These are phyloP conservation scores for Cordyceps fumosorosea DNA, from an alignment of 2,329 filamentous ascomycete genomes.

Conservation along the genomic window DNA sequence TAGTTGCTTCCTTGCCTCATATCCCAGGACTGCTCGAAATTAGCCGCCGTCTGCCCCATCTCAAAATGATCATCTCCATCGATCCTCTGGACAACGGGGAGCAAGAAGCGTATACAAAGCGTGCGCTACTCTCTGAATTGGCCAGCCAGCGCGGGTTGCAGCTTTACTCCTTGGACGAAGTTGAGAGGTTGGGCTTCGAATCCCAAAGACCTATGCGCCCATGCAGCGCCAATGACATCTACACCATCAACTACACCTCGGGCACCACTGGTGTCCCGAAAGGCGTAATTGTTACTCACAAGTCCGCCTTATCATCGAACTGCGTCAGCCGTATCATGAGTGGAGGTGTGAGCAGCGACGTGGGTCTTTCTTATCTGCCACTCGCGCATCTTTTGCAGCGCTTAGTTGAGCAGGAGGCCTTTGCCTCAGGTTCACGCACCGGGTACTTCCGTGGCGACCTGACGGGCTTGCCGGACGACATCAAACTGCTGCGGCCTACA, in stretches of 20 bases:
- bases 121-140: conserved; percentile 66
- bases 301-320: conserved; percentile 69
- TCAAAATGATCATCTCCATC: conserved; percentile 84
- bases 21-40: conserved; percentile 77
- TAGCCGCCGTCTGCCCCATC: conserved; percentile 62
- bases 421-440: conserved; percentile 66
- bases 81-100: conserved; percentile 80
- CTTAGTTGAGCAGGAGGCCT: conserved; percentile 67
- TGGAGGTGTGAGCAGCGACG: conserved; percentile 46
- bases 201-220: conserved; percentile 64
- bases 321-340: conserved; percentile 52
- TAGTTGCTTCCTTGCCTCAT: conserved; percentile 74
- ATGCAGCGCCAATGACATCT: conserved; percentile 65
- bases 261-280: conserved; percentile 80
- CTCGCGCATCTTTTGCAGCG: conserved; percentile 92
- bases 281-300: conserved; percentile 76
- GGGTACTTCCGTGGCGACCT: conserved; percentile 96
- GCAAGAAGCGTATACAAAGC: conserved; percentile 69
- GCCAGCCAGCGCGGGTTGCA: conserved; percentile 67
- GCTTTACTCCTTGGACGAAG: conserved; percentile 71
- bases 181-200: conserved; percentile 72
- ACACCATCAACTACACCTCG: conserved; percentile 89
- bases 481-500: conserved; percentile 80
- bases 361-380: conserved; percentile 80
- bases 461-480: conserved; percentile 76